A percentile compares a stretch with the other conserved stretches of the same genome.
These are phyloP conservation scores for Aphanomyces cochlioides DNA, from an alignment of 352 stramenopile genomes.

Conservation along the genomic window DNA sequence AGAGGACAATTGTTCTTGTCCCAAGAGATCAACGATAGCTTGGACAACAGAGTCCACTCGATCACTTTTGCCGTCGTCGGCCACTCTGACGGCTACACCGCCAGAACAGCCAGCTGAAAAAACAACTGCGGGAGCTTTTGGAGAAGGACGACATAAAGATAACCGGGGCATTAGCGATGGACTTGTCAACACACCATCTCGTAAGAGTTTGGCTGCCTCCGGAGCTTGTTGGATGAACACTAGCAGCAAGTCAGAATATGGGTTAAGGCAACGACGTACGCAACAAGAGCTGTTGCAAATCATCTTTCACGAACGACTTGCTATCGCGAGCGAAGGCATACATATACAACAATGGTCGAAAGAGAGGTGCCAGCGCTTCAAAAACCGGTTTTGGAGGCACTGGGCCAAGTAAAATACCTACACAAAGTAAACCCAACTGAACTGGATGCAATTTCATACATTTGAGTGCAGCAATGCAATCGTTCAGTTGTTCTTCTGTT, in stretches of 20 bases:
- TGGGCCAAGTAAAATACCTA: constrained; percentile 62
- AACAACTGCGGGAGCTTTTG: neutral
- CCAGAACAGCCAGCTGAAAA: constrained; percentile 65
- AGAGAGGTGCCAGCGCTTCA: constrained; percentile 42
- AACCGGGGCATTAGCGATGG: neutral
- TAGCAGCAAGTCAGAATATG: constrained; percentile 5
- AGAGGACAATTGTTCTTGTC: constrained; percentile 56
- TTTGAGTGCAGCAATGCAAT: constrained; percentile 46
- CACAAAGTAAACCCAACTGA: neutral
- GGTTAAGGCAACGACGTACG: constrained; percentile 33
- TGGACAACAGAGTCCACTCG: constrained; percentile 35
- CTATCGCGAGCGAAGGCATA: constrained; percentile 59
- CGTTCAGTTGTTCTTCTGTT: constrained; percentile 48
- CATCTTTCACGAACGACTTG: constrained; percentile 56
- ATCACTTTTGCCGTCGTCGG: constrained; percentile 34
- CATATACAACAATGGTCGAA: constrained; percentile 66
- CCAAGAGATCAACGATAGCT: constrained; percentile 53
- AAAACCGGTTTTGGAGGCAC: constrained; percentile 54
- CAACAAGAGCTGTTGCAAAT: constrained; percentile 50
- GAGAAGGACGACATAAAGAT: neutral
- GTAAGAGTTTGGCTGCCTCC: neutral
- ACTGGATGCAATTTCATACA: neutral
- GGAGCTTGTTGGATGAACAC: constrained; percentile 7
- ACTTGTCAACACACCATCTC: neutral
- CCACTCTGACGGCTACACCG: constrained; percentile 39